Base-by-base conservation (phyloP, 2,329 filamentous ascomycete species). In the Teratosphaeria gauchensis region DNA sequence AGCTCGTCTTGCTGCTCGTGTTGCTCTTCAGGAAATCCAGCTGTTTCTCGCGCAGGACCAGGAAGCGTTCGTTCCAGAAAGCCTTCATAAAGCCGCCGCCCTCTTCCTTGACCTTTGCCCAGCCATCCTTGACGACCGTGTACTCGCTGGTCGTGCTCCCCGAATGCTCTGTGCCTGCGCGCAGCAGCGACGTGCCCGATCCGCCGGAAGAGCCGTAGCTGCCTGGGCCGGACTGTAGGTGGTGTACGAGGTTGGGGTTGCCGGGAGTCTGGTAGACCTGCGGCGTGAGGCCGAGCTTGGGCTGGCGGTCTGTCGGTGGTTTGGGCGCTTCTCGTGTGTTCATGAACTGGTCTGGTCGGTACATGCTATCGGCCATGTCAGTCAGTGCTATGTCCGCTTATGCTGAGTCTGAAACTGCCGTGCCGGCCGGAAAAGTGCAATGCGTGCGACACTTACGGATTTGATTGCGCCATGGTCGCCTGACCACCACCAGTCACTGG, bases 21-120 rank as follows among this genome's bases (percentile, higher is more conserved):
- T 95, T 90, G 62, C 84, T 88, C 78, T 97, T 99, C 78, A 95
- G 84, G 69, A 99, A 96, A 70, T 96, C 94, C 51, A 99, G 83
- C 60, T 90, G 88, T 70, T 92, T 92, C 74, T 97, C 95, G 71
- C 92, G 87, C 64, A 99, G 79, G 61, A 97, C 90, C 58, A 99
- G 80, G 73, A 89, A 96, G 71, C 92, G 90, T 73, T 94, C 88
- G 71, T 92, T 94, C 92, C 89, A 95, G 59, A 80, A 77, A 7
- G 65, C 76, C 69, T 68, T 77, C 70, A 66, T 75, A 71, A 67
- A 76, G 62, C 95, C 84, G 77, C 89, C 85, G 78, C 82, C 84
- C 75, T 92, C 92, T 74, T 97, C 94, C 79, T 96, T 97, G 72
- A 92, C 87, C 58, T 87, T 86, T 38, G 89, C 89, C 81, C 84